Percentiles rank a stretch among this genome's conserved stretches.
These are phyloP conservation scores for Pseudogymnoascus sp. DNA, from an alignment of 2,329 filamentous ascomycete species.

Conservation along the genomic window DNA sequence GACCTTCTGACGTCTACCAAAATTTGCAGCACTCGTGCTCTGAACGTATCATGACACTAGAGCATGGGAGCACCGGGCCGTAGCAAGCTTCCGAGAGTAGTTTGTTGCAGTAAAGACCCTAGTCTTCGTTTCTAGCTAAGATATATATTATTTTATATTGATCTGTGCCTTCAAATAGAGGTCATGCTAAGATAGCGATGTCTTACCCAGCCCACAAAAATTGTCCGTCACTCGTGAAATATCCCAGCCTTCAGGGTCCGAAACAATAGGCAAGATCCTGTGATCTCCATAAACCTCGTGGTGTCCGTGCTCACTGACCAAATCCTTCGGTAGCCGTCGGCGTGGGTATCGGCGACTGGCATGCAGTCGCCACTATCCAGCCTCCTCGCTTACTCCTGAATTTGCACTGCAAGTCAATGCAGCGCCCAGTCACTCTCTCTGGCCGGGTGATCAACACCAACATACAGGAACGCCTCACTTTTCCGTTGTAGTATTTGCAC, in stretches of 20 bases:
- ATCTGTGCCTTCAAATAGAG: background rate
- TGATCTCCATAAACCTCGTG: background rate
- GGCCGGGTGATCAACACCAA: background rate
- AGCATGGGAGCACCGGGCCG: background rate
- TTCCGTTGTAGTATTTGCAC: background rate
- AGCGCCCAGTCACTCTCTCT: background rate
- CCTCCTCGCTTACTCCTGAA: background rate
- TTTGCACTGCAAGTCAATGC: background rate
- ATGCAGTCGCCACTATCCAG: background rate
- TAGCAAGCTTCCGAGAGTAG: background rate
- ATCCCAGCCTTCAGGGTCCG: background rate
- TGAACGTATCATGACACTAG: background rate
- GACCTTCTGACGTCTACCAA: background rate
- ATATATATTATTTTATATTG: background rate
- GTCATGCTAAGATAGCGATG: constrained; percentile 2
- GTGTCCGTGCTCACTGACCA: background rate
- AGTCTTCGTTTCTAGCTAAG: background rate
- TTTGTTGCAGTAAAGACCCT: background rate
- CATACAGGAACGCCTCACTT: background rate
- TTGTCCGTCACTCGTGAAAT: background rate
- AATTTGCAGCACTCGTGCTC: background rate
- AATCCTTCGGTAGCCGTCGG: background rate
- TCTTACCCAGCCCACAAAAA: background rate
- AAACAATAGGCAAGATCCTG: background rate
- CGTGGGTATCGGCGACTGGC: background rate